Conservation (phyloP, 495 filamentous ascomycete species). For the Xylaria bambusicola region DNA sequence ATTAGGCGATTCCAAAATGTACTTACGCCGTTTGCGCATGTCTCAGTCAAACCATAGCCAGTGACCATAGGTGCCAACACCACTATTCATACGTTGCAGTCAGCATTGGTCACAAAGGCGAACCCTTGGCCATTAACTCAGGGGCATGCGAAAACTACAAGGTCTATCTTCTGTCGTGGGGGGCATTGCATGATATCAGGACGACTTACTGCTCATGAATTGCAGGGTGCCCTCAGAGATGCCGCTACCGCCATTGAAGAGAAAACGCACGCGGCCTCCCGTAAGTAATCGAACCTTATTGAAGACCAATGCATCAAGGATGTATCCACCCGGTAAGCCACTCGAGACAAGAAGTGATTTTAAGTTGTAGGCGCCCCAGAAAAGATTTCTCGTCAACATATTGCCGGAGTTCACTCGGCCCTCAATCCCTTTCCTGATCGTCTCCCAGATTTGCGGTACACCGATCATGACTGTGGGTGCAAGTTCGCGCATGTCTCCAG, state of each 20-base stretch:
- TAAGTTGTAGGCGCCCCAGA: conserved; percentile 47
- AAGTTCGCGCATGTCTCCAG: conserved; percentile 74
- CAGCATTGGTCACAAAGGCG: no score
- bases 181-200: no score
- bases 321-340: conserved; percentile 64
- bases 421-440: conserved; percentile 76
- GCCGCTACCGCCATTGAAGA: conserved; percentile 85
- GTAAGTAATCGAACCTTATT: conserved; percentile 71
- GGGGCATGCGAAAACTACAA: no score
- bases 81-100: no score
- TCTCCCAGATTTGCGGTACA: conserved; percentile 80
- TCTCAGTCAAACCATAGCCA: conserved; percentile 91
- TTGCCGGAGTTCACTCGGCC: conserved; percentile 58
- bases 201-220: conserved; percentile 79
- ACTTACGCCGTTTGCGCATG: conserved; percentile 65
- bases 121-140: no score
- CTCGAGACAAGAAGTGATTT: conserved; percentile 62
- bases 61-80: conserved; percentile 73
- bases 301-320: conserved; percentile 80
- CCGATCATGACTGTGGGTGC: conserved; percentile 80
- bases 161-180: no score
- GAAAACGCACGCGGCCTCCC: conserved; percentile 68
- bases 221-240: conserved; percentile 73
- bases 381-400: conserved; percentile 34
- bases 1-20: not conserved